A percentile compares a stretch with the other conserved stretches of the same genome.
phyloP scores from a whole-genome alignment of 768 basidiomycete genomes.

The Boletus tylopilopsis region DNA sequence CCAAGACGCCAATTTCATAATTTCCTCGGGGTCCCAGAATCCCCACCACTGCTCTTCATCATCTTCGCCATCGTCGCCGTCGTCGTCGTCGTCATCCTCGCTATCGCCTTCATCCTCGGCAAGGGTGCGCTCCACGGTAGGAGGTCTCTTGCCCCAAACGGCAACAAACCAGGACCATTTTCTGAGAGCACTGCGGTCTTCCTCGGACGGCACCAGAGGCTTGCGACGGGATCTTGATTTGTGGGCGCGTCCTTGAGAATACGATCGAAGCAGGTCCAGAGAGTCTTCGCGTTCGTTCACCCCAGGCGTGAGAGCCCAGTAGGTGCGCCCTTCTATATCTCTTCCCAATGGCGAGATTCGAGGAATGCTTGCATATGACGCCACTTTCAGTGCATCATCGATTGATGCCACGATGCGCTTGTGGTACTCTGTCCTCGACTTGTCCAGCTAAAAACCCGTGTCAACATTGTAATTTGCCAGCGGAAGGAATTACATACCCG shows the following conservation, averaged over 20 bases:
- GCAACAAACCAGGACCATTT: constrained; percentile 79
- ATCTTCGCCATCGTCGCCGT: constrained; percentile 25
- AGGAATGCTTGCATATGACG: constrained; percentile 40
- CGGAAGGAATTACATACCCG: constrained; percentile 6
- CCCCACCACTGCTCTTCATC: constrained; percentile 67
- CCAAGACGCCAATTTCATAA: constrained; percentile 65
- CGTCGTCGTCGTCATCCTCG: constrained; percentile 28
- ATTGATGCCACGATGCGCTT: constrained; percentile 46
- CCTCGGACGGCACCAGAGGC: constrained; percentile 37
- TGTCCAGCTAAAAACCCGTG: constrained; percentile 34
- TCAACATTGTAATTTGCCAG: not conserved
- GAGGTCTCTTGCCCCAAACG: constrained; percentile 62
- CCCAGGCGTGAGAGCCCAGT: constrained; percentile 65
- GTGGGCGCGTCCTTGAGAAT: constrained; percentile 26
- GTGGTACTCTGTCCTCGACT: constrained; percentile 44
- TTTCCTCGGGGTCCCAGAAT: constrained; percentile 62
- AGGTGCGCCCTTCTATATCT: constrained; percentile 63
- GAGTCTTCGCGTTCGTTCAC: constrained; percentile 51
- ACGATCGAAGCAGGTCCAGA: constrained; percentile 28
- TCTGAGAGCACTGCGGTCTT: constrained; percentile 49
- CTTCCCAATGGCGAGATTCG: constrained; percentile 65
- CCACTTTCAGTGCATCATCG: constrained; percentile 54
- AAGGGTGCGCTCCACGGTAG: constrained; percentile 22
- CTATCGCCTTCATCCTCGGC: constrained; percentile 23
- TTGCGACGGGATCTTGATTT: constrained; percentile 38